phyloP scores from a whole-genome alignment of 768 basidiomycete genomes.

The Hygrophoropsis aurantiaca region DNA sequence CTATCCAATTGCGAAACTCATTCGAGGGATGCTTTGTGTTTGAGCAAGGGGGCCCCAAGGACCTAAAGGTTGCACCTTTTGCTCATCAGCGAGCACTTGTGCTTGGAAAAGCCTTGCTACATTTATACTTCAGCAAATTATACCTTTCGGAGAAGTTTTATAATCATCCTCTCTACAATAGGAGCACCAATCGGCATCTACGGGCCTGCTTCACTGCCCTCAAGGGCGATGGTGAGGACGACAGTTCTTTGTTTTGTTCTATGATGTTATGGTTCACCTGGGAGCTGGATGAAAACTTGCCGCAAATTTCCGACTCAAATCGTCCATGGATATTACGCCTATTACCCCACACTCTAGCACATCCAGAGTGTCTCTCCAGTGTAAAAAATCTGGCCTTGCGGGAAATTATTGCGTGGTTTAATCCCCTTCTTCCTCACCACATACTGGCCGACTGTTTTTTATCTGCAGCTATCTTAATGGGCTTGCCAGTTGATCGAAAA shows the following conservation, averaged over 20 bases:
- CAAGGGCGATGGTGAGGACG: no score
- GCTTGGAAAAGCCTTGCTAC: conserved; percentile 1
- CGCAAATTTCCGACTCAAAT: no score
- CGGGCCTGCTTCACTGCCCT: no score
- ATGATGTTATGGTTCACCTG: no score
- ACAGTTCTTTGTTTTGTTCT: no score
- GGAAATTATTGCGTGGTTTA: conserved; percentile 4
- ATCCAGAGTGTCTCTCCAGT: background rate
- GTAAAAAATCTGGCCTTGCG: conserved; percentile 2
- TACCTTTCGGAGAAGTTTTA: no score
- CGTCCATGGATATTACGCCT: conserved; percentile 5
- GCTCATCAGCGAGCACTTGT: background rate
- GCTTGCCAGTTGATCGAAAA: background rate
- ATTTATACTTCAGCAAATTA: background rate
- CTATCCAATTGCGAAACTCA: conserved; percentile 1
- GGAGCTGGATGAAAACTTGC: no score
- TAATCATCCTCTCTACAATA: no score
- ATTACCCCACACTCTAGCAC: conserved; percentile 3
- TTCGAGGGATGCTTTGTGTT: conserved; percentile 3
- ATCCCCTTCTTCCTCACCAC: conserved; percentile 2
- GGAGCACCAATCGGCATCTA: no score
- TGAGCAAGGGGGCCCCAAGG: background rate
- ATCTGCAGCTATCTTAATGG: conserved; percentile 7
- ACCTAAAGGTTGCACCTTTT: background rate
- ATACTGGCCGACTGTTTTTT: conserved; percentile 9